phyloP scores from a whole-genome alignment of 106 monocot genomes.

The Agapanthus africanus region DNA sequence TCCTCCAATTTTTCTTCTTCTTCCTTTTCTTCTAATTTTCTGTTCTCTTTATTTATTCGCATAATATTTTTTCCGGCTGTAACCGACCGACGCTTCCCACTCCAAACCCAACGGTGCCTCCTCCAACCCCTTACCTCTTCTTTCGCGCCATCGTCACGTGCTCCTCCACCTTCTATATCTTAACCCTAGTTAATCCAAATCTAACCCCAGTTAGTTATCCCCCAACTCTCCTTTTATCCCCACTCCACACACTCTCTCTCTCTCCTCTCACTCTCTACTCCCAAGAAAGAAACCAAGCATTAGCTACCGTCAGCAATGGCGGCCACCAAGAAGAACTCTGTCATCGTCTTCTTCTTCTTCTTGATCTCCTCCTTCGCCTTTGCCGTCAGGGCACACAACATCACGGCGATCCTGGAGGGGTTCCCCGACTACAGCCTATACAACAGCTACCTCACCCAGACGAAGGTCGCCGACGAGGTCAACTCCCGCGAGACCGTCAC shows the following conservation, averaged over 20 bases:
- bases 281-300: neutral
- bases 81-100: slow-evolving; percentile 10
- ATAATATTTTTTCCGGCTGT: slow-evolving; percentile 3
- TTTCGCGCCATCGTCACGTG: slow-evolving; percentile 7
- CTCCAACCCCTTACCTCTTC: neutral
- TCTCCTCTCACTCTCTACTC: neutral
- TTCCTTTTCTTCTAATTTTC: neutral
- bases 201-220: neutral
- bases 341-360: slow-evolving; percentile 1
- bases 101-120: neutral
- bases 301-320: neutral
- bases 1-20: no score
- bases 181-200: neutral
- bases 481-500: slow-evolving; percentile 84
- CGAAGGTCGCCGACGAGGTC: slow-evolving; percentile 91
- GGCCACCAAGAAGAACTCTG: no score
- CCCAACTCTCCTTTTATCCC: neutral
- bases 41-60: neutral
- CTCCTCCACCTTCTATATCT: no score
- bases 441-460: slow-evolving; percentile 67
- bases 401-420: slow-evolving; percentile 60
- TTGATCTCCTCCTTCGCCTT: neutral
- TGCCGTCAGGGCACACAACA: slow-evolving; percentile 44
- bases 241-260: neutral
- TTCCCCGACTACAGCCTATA: slow-evolving; percentile 74